These are phyloP conservation scores for Sisymbrium irio DNA, from an alignment of 345 rosid species.

Conservation along the genomic window DNA sequence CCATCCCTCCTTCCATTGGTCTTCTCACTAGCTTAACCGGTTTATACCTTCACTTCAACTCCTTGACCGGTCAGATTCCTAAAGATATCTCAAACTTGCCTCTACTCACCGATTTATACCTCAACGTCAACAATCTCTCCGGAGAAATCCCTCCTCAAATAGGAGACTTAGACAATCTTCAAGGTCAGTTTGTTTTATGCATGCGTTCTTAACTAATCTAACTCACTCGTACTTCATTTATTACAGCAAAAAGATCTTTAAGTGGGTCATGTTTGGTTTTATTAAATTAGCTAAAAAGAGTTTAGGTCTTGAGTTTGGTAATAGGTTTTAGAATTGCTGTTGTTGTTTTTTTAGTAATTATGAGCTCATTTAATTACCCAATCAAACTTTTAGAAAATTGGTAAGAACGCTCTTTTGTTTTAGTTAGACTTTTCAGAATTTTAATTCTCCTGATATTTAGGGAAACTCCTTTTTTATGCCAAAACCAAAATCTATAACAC, in stretches of 20 bases:
- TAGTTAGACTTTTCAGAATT: background rate
- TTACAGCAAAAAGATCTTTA: conserved; percentile 1
- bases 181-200: conserved; percentile 53
- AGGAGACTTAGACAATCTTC: conserved; percentile 71
- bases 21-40: conserved; percentile 80
- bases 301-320: background rate
- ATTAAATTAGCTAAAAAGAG: background rate
- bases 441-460: background rate
- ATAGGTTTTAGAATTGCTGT: background rate
- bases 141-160: conserved; percentile 73
- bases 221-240: conserved; percentile 10
- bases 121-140: conserved; percentile 78
- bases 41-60: conserved; percentile 85
- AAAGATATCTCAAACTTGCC: conserved; percentile 61
- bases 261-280: conserved; percentile 16
- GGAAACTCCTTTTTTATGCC: background rate
- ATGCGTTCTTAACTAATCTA: conserved; percentile 17
- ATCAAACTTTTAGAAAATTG: background rate
- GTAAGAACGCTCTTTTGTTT: background rate
- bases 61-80: conserved; percentile 71
- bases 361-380: background rate
- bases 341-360: background rate
- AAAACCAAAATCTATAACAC: background rate
- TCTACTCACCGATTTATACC: conserved; percentile 71
- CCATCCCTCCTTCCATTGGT: conserved; percentile 69